Evolutionary conservation across 176 grass and related monocot species (phyloP), one percentile per base, ranked within the genome.

Genomic region (Urochloa ruziziensis): DNA sequence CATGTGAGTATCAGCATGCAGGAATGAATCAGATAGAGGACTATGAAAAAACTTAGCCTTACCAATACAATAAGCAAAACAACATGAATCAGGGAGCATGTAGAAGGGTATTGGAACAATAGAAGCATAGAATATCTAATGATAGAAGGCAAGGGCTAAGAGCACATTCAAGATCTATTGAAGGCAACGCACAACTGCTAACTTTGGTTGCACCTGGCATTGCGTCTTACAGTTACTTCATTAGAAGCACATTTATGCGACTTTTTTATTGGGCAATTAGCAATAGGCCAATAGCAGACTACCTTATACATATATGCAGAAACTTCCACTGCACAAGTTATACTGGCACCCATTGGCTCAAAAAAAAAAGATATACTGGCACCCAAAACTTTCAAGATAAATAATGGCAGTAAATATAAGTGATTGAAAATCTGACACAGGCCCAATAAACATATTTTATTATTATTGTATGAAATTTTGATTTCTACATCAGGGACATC

Each of bases 241-340:
- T 75, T 42, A 76, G 23, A 84, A 75, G 6, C 7, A 68, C 51
- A 66, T 59, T 46, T 47, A 57, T n/a, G 48, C 29, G 5, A 47
- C 37, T 35, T 42, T 34, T 4, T 58, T 35, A 57, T 43, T 59
- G 32, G 35, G 11, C 52, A 66, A 75, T 36, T 83, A 37, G 21
- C 56, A 83, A n/a, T 74, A 27, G 19, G 28, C 14, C 56, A 83
- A n/a, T 74, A 27, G 19, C 68, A 83, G 21, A 51, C 70, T 54
- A 65, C 12, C 2, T 12, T 63, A 44, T 67, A 56, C 16, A 42
- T 23, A 54, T 18, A 27, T 25, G 65, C 48, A 77, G 48, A 57
- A 54, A 29, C 14, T 30, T 56, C 0, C 61, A 67, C 47, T 18
- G 68, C 23, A 46, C 33, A 67, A 67, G 25, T 32, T 57, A n/a